A percentile compares a stretch with the other conserved stretches of the same genome.
Conservation (phyloP, 2,329 filamentous ascomycete genomes). For the Alternaria ventricosa region DNA sequence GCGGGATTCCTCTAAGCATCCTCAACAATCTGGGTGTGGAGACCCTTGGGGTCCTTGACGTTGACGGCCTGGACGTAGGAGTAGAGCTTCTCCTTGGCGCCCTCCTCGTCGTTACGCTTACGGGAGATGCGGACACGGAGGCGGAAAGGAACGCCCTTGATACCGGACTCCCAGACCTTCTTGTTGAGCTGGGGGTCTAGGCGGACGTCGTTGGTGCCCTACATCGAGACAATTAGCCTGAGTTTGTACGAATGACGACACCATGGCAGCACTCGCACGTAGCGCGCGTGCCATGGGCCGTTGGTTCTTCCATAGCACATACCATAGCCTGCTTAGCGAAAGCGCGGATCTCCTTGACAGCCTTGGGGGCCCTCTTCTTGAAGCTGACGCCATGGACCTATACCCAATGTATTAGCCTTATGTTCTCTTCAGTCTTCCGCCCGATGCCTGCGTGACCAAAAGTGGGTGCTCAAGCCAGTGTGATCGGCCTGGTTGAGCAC, state of each 20-base stretch:
- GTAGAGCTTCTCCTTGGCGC: conserved; percentile 99
- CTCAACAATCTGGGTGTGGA: conserved; percentile 87
- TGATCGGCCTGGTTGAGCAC: conserved; percentile 25
- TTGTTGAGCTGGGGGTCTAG: conserved; percentile 99
- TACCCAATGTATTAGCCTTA: conserved; percentile 55
- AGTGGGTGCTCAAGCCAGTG: conserved; percentile 22
- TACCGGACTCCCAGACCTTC: conserved; percentile 99
- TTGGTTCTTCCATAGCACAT: conserved; percentile 54
- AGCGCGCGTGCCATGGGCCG: background rate
- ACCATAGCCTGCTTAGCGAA: conserved; percentile 97
- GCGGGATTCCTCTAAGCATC: conserved; percentile 56
- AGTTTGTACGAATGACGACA: background rate
- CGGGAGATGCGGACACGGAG: conserved; percentile 97
- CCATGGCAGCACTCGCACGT: background rate
- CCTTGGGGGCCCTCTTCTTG: conserved; percentile 99
- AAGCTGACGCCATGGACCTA: conserved; percentile 97
- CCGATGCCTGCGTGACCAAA: conserved; percentile 56
- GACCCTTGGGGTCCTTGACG: conserved; percentile 98
- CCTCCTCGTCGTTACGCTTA: conserved; percentile 99
- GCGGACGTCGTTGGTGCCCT: conserved; percentile 97
- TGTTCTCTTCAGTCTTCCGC: conserved; percentile 68
- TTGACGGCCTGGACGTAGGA: conserved; percentile 99
- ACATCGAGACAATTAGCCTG: conserved; percentile 26
- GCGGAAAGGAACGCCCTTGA: conserved; percentile 98
- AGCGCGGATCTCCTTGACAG: conserved; percentile 99